phyloP scores from a whole-genome alignment of 305 asterid species.

The Stenogyne calaminthoides region DNA sequence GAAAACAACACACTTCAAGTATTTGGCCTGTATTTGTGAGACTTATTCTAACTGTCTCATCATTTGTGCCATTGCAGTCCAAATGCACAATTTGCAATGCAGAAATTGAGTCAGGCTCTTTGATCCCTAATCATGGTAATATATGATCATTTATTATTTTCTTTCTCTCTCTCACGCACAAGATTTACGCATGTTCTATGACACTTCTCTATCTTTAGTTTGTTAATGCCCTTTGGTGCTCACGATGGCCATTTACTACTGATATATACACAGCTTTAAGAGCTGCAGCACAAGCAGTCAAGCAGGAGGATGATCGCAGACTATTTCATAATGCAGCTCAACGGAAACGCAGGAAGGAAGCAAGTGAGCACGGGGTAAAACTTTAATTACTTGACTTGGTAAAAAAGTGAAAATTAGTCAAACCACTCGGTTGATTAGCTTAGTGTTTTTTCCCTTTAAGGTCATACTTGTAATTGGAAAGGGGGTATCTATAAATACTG shows the following conservation, averaged over 20 bases:
- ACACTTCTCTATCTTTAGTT: constrained; percentile 26
- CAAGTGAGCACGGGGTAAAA: constrained; percentile 74
- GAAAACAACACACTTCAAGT: neutral
- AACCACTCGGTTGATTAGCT: neutral
- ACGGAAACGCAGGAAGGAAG: constrained; percentile 92
- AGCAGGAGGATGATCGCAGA: constrained; percentile 92
- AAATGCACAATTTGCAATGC: constrained; percentile 81
- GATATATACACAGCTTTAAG: constrained; percentile 64
- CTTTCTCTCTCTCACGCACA: constrained; percentile 4
- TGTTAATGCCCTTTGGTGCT: constrained; percentile 22
- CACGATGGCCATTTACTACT: constrained; percentile 26
- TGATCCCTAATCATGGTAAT: constrained; percentile 88
- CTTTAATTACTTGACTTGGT: constrained; percentile 21
- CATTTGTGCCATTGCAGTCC: constrained; percentile 57
- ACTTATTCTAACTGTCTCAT: constrained; percentile 19
- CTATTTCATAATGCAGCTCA: constrained; percentile 84
- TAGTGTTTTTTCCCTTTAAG: neutral
- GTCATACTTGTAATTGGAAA: neutral
- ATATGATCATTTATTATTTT: constrained; percentile 9
- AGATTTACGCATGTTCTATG: constrained; percentile 8
- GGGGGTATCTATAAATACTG: neutral
- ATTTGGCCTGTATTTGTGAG: constrained; percentile 20
- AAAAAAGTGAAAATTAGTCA: neutral
- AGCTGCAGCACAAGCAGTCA: constrained; percentile 95
- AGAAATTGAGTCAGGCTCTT: constrained; percentile 68